These are phyloP conservation scores for Dipteronia dyeriana DNA, from an alignment of 345 rosid species.

Conservation along the genomic window DNA sequence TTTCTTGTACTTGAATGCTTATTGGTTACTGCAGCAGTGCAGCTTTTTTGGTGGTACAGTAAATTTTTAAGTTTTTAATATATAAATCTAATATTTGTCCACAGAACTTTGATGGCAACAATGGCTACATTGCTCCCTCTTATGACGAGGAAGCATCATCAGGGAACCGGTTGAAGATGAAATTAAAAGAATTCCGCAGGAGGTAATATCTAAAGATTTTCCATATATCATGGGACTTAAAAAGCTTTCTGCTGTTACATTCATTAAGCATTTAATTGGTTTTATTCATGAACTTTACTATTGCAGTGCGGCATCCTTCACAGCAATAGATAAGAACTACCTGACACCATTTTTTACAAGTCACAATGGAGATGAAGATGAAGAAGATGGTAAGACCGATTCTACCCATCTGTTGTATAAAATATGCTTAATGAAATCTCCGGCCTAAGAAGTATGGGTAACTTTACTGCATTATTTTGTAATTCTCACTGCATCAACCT, in stretches of 20 bases:
- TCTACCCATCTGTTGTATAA: background rate
- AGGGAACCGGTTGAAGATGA: constrained; percentile 79
- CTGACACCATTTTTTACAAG: constrained; percentile 88
- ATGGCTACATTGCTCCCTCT: constrained; percentile 60
- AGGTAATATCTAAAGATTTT: constrained; percentile 45
- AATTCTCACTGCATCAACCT: background rate
- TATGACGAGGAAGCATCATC: constrained; percentile 61
- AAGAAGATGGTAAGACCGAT: constrained; percentile 48
- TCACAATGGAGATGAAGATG: constrained; percentile 69
- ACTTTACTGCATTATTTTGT: background rate
- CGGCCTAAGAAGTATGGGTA: background rate
- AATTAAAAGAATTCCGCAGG: constrained; percentile 75
- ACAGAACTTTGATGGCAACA: constrained; percentile 63
- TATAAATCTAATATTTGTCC: constrained; percentile 8
- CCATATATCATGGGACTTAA: background rate
- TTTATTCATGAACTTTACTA: background rate
- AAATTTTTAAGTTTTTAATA: background rate
- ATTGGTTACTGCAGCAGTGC: background rate
- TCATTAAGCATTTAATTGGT: background rate
- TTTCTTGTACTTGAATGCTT: constrained; percentile 4
- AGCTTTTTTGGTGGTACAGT: background rate
- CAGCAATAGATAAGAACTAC: constrained; percentile 77
- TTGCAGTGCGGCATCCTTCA: constrained; percentile 75
- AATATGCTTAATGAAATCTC: background rate
- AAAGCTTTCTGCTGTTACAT: background rate